Base-by-base conservation (phyloP, 441 rosid species). In the Euphorbia celastroides region DNA sequence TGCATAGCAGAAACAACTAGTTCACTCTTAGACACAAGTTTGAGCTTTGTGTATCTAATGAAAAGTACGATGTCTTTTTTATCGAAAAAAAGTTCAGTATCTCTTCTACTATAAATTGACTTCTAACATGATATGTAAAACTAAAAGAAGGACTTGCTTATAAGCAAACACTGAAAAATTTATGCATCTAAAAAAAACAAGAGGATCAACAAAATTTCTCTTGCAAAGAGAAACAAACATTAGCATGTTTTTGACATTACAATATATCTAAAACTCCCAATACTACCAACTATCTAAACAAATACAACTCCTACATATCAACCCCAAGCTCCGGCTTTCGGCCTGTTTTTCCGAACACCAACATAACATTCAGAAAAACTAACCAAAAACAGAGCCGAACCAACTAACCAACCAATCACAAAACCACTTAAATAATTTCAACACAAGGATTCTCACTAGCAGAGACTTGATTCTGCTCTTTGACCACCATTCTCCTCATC, bases 401-500 rank as follows among this genome's bases (percentile, higher is more conserved):
- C 5, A 19, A 36, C 20, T 50, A 14, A 50, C 16, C 54, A 31
- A 7, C 48, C 62, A 19, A 3, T 4, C 66, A 52, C 20, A 51
- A 51, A 20, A 20, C 3, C 14, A 12, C 30, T 78, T 83, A 80
- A 10, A 78, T 76, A 31, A 77, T 72, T 72, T 81, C 86, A 2
- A 67, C 41, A 12, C 57, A 56, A 22, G 81, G 67, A 32, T 80
- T 79, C n/a, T 36, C 73, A 52, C 31, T 28, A 26, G 90, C 79
- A 0, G 95, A 86, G 19, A 84, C 89, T 81, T 88, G 97, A 42
- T 88, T 88, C 22, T 79, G 83, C 58, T 88, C 95, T 69, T 64
- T 75, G 30, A 55, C 72, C 58, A 84, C 75, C 78, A 75, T 75
- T 68, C 68, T 87, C 76, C 83, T 84, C 77, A 78, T 72, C 60